Percentiles rank a stretch among this genome's conserved stretches.
phyloP scores from a whole-genome alignment of 2,329 filamentous ascomycete species.

The Aspergillus udagawae region DNA sequence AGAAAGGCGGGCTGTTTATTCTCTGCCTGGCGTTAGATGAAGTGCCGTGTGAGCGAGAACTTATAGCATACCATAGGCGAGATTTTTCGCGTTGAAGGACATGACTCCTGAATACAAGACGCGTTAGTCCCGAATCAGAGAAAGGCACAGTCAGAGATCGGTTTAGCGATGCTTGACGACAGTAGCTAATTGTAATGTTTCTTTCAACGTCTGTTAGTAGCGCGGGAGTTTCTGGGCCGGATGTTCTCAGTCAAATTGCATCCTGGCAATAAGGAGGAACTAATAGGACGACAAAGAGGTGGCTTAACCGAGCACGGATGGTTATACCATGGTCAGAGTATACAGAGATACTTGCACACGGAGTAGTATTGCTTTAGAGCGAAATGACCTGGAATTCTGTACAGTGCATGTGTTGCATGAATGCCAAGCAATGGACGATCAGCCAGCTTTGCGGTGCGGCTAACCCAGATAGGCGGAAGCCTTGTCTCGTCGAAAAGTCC shows the following conservation, averaged over 20 bases:
- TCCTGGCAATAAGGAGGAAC: neutral
- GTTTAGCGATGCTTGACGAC: neutral
- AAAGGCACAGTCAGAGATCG: neutral
- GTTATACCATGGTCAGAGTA: neutral
- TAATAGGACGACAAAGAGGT: neutral
- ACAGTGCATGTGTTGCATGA: neutral
- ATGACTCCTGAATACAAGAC: conserved; percentile 21
- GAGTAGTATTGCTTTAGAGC: neutral
- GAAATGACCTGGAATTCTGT: neutral
- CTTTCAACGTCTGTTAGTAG: neutral
- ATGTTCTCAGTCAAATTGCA: neutral
- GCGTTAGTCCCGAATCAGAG: conserved; percentile 1
- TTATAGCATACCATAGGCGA: conserved; percentile 37
- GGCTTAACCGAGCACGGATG: neutral
- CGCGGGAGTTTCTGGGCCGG: neutral
- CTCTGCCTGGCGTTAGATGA: conserved; percentile 26
- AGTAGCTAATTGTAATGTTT: neutral
- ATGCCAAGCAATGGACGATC: conserved; percentile 20
- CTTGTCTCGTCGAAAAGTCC: conserved; percentile 30
- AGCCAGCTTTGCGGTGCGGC: conserved; percentile 15
- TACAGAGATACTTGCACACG: neutral
- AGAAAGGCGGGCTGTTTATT: conserved; percentile 41
- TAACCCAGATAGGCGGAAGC: conserved; percentile 29
- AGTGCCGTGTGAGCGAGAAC: conserved; percentile 1
- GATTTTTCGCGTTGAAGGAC: conserved; percentile 42